phyloP scores from a whole-genome alignment of 257 asterid species.

The Capsicum rhomboideum region DNA sequence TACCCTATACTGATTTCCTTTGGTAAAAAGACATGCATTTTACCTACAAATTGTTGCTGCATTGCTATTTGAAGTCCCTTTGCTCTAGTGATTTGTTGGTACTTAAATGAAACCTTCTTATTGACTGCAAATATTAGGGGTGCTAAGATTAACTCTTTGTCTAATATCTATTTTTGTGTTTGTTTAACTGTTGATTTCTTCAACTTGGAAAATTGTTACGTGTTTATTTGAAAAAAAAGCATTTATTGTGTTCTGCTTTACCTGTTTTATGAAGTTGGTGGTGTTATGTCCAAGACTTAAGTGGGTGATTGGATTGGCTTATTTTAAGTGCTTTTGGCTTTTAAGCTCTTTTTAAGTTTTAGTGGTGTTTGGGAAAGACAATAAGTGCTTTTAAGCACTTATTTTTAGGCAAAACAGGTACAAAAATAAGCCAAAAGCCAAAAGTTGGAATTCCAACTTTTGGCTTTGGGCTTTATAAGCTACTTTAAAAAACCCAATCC shows the following conservation, averaged over 20 bases:
- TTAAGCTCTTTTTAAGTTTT: too few species aligned
- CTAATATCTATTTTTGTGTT: not conserved
- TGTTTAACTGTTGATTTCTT: not conserved
- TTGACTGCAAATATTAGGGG: not conserved
- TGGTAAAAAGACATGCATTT: not conserved
- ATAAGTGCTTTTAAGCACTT: too few species aligned
- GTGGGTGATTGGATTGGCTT: too few species aligned
- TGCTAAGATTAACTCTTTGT: not conserved
- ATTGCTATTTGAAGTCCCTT: not conserved
- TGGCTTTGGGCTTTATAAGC: too few species aligned
- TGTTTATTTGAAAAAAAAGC: not conserved
- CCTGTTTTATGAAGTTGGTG: not conserved
- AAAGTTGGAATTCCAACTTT: too few species aligned
- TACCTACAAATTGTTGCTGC: not conserved
- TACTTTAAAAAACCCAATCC: too few species aligned
- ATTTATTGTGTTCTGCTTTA: not conserved
- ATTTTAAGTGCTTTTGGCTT: too few species aligned
- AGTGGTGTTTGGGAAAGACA: too few species aligned
- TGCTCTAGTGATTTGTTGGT: not conserved
- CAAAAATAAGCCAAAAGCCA: too few species aligned
- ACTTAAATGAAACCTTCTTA: not conserved
- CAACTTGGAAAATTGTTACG: not conserved
- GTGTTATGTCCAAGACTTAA: not conserved
- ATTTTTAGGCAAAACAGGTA: too few species aligned
- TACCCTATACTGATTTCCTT: not conserved